Conservation (phyloP, 371 early-diverging fungal species). For the Syncephalastrum racemosum region DNA sequence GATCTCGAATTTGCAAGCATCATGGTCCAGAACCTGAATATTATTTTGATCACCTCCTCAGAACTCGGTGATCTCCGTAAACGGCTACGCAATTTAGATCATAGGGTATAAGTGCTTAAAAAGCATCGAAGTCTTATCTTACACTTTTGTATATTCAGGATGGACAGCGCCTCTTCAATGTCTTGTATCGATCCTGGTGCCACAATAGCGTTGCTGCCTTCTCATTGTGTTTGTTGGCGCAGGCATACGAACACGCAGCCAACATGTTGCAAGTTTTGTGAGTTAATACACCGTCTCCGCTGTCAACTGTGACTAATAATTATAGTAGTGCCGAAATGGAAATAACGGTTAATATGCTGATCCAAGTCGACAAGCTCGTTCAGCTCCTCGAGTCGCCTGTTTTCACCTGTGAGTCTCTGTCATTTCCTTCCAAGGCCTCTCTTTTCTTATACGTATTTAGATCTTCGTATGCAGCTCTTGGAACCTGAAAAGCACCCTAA, state of each 20-base stretch:
- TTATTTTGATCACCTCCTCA: slow-evolving; percentile 88
- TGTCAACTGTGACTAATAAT: background rate
- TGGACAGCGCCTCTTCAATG: slow-evolving; percentile 71
- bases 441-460: slow-evolving; percentile 25
- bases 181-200: slow-evolving; percentile 88
- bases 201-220: slow-evolving; percentile 89
- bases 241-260: slow-evolving; percentile 86
- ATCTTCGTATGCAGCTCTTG: slow-evolving; percentile 82
- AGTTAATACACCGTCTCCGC: slow-evolving; percentile 10
- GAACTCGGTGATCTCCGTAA: slow-evolving; percentile 79
- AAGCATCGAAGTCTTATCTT: background rate
- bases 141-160: slow-evolving; percentile 27
- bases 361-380: slow-evolving; percentile 92
- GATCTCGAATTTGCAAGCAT: slow-evolving; percentile 86
- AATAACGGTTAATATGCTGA: slow-evolving; percentile 83
- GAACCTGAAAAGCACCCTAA: slow-evolving; percentile 84
- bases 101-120: slow-evolving; percentile 33
- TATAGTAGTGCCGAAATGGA: slow-evolving; percentile 75
- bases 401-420: slow-evolving; percentile 68
- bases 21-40: slow-evolving; percentile 92
- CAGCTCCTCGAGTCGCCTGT: slow-evolving; percentile 92
- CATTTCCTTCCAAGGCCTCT: background rate
- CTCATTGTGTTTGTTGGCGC: slow-evolving; percentile 85
- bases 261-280: slow-evolving; percentile 76
- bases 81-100: slow-evolving; percentile 69